Conservation (phyloP, 495 filamentous ascomycete species). For the Penicillium chermesinum region DNA sequence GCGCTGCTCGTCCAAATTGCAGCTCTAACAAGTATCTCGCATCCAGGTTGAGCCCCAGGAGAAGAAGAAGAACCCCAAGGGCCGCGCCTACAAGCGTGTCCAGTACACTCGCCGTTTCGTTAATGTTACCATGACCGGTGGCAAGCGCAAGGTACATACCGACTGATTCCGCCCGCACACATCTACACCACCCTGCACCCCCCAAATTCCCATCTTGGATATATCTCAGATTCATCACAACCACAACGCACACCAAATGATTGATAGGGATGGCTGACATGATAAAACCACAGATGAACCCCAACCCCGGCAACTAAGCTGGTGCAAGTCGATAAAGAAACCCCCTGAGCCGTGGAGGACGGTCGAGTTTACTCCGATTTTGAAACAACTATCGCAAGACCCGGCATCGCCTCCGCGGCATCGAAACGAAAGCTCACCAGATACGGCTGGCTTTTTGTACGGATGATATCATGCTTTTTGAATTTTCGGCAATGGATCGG, state of each 20-base stretch:
- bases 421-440: constrained; percentile 28
- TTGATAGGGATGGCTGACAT: constrained; percentile 19
- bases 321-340: constrained; percentile 21
- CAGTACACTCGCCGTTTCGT: constrained; percentile 98
- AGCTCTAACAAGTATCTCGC: constrained; percentile 20
- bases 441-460: constrained; percentile 31
- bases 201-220: constrained; percentile 4
- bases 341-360: constrained; percentile 21
- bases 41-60: constrained; percentile 40
- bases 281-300: constrained; percentile 31
- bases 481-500: constrained; percentile 29
- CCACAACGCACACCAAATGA: background rate
- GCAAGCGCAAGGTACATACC: constrained; percentile 89
- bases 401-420: constrained; percentile 20
- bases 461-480: constrained; percentile 34
- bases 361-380: constrained; percentile 25
- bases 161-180: constrained; percentile 12
- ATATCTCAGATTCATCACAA: background rate
- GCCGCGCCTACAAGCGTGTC: constrained; percentile 96
- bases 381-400: constrained; percentile 23
- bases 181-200: constrained; percentile 1
- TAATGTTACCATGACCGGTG: constrained; percentile 97
- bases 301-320: constrained; percentile 35
- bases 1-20: constrained; percentile 6
- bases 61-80: constrained; percentile 72